Evolutionary conservation across 306 rosid species (phyloP), one percentile per base, ranked within the genome.

Genomic region (Fragaria vesca): DNA sequence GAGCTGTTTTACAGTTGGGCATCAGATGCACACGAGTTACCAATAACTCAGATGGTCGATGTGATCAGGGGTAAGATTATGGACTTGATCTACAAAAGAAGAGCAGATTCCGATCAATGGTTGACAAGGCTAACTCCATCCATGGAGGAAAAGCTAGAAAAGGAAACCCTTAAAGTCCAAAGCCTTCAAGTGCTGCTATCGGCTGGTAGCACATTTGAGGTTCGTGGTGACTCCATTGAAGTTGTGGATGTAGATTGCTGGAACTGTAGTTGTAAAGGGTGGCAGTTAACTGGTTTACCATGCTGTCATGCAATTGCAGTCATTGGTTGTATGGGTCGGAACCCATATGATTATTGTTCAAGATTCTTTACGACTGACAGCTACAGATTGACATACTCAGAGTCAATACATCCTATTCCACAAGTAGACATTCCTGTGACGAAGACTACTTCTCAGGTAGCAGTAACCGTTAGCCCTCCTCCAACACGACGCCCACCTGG

Each of bases 11-110:
- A 92, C 77, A 84, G 91, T 66, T 95, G 98, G 98, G 97, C 88
- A 48, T 85, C 97, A 72, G 91, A 92, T 48, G 97, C 96, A 7
- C 90, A 91, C 46, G 97, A 92, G 63, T 78, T 95, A 83, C 98
- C 98, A 4, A 95, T 95, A 80, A 95, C 98, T 10, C 98, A 95
- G 77, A 92, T 95, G 98, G 94, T 95, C 61, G 97, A 95, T 74
- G 89, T 86, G 70, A 92, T 91, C 74, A 86, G 92, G 88, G 84
- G 91, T 48, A 95, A 88, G 86, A 88, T 91, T 76, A 89, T 85
- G 92, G 97, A 95, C 76, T 84, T 92, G 87, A 87, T 95, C 70
- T 81, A 76, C 74, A 8, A 90, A 40, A 88, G 97, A 82, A 83
- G 86, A 30, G 76, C 88, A 32, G 89, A 69, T n/a, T 89, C 97